Evolutionary conservation across 306 rosid genomes (phyloP).

Genomic region (Herpetospermum pedunculosum): DNA sequence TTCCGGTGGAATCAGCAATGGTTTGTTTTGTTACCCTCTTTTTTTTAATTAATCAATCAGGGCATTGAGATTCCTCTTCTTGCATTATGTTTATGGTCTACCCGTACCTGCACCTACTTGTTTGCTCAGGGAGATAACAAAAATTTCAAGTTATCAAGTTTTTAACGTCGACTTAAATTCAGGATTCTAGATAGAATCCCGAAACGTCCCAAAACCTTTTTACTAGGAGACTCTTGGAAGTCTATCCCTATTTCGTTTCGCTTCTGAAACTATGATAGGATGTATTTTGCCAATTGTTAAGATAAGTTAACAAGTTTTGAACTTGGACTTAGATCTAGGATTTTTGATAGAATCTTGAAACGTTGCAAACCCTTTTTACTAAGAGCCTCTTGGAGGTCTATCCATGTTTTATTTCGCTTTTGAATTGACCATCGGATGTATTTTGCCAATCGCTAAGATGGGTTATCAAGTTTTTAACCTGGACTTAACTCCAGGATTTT

Average conservation of each 20-base stretch:
- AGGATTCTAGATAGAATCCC: neutral
- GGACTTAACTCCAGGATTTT: neutral
- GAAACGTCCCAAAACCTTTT: neutral
- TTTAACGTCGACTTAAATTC: too few relatives aligned
- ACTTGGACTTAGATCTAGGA: neutral
- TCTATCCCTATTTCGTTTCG: neutral
- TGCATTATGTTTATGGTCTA: neutral
- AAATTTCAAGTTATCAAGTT: neutral
- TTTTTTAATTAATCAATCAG: neutral
- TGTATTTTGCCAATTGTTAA: neutral
- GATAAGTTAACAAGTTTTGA: neutral
- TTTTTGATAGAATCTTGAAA: too few relatives aligned
- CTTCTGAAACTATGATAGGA: neutral
- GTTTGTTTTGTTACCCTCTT: slow-evolving; percentile 21
- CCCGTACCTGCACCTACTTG: neutral
- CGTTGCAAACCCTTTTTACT: neutral
- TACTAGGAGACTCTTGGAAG: neutral
- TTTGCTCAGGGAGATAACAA: neutral
- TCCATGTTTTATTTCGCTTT: neutral
- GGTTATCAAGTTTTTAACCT: too few relatives aligned
- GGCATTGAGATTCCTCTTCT: neutral
- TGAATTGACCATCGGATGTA: neutral
- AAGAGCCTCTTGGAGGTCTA: neutral
- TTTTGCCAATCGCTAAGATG: neutral
- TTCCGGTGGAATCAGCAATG: slow-evolving; percentile 86